These are phyloP conservation scores for Saprolegnia parasitica DNA, from an alignment of 352 stramenopile genomes.

Conservation along the genomic window DNA sequence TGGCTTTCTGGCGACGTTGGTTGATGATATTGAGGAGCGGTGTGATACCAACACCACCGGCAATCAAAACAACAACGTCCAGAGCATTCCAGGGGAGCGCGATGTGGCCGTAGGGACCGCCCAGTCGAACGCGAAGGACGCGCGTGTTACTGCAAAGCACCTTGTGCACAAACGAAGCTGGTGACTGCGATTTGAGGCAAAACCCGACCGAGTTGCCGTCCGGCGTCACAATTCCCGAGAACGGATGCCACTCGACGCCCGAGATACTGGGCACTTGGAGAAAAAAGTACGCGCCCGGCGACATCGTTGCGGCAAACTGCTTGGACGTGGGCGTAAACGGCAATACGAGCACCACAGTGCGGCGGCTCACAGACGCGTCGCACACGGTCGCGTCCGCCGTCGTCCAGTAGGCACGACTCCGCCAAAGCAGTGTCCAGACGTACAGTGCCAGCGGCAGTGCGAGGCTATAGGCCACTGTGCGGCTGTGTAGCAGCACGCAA, in stretches of 20 bases:
- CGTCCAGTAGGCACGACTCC: conserved; percentile 41
- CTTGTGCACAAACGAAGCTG: conserved; percentile 36
- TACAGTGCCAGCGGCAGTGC: conserved; percentile 60
- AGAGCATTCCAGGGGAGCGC: conserved; percentile 56
- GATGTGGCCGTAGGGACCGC: conserved; percentile 60
- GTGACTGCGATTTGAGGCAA: conserved; percentile 51
- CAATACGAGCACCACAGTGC: conserved; percentile 52
- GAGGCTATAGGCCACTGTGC: conserved; percentile 48
- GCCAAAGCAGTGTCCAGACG: conserved; percentile 45
- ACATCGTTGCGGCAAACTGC: conserved; percentile 48
- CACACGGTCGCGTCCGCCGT: conserved; percentile 44
- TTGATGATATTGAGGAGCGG: conserved; percentile 70
- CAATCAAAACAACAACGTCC: conserved; percentile 57
- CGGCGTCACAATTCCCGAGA: conserved; percentile 66
- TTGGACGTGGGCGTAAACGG: conserved; percentile 44
- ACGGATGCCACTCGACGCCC: conserved; percentile 66
- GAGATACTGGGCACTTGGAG: conserved; percentile 59
- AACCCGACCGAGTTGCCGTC: conserved; percentile 75
- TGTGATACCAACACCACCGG: conserved; percentile 69
- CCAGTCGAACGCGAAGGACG: conserved; percentile 46
- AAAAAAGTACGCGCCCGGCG: conserved; percentile 68
- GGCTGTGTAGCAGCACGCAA: conserved; percentile 62
- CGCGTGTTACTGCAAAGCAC: conserved; percentile 45
- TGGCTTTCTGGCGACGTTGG: conserved; percentile 42
- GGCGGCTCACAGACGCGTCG: conserved; percentile 31